Percentiles rank a stretch among this genome's conserved stretches.
phyloP scores from a whole-genome alignment of 2,329 filamentous ascomycete species.

The Paraphoma sp. region DNA sequence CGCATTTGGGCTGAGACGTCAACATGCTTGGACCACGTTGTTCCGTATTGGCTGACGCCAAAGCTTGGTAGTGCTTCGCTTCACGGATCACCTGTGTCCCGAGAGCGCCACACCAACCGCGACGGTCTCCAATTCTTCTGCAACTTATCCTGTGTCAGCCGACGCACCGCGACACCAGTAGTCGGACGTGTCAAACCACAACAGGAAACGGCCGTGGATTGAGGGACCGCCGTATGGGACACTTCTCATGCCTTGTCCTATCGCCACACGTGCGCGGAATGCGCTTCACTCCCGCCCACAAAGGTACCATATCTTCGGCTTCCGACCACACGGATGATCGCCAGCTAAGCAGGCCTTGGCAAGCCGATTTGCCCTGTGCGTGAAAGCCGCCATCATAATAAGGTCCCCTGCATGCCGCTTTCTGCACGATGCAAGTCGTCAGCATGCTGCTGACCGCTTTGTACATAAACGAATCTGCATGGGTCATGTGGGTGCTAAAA shows the following conservation, averaged over 20 bases:
- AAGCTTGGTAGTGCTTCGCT: constrained; percentile 9
- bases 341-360: not conserved
- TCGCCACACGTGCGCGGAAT: not conserved
- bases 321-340: not conserved
- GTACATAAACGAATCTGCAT: not conserved
- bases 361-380: not conserved
- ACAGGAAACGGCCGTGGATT: not conserved
- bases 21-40: constrained; percentile 2
- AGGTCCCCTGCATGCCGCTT: not conserved
- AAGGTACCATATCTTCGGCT: not conserved
- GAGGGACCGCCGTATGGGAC: not conserved
- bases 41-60: constrained; percentile 24
- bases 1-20: constrained; percentile 8
- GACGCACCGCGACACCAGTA: not conserved
- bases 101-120: constrained; percentile 33
- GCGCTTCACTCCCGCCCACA: not conserved
- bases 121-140: constrained; percentile 29
- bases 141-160: constrained; percentile 29
- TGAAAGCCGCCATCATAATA: not conserved
- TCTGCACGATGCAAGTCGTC: not conserved
- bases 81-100: constrained; percentile 44
- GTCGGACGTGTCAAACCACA: not conserved
- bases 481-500: not conserved
- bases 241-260: not conserved
- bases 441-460: not conserved